Base-by-base conservation (phyloP, 805 yeast species). In the Candida patagonica region DNA sequence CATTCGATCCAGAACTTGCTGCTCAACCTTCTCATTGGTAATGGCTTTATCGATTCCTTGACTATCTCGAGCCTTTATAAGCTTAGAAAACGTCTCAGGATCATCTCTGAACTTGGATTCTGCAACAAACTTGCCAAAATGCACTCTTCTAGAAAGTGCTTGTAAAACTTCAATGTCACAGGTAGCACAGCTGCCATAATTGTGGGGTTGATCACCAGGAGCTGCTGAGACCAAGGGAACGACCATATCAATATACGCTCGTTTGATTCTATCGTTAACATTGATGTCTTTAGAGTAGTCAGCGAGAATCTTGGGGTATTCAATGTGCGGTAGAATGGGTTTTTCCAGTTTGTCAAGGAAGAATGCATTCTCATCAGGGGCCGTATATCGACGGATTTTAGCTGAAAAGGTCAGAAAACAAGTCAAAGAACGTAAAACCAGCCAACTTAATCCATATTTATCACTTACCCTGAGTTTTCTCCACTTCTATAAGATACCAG, bases 81-180 rank as follows among this genome's bases (percentile, higher is more conserved):
- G 62, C 49, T 70, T 63, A 1, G 74, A 74, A 65, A 78, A 86
- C 37, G 59, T 60, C 37, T 73, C 83, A 26, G 66, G 70, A 45
- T 88, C 92, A 21, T 68, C 64, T 52, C 70, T 78, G 60, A 76
- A 92, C 62, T 92, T 92, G 33, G 95, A 82, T 59, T 92, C 98
- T 4, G 98, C 98, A 7, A 92, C 98, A 67, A 89, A 92, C 62
- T 83, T 84, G 37, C 98, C 98, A 63, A 89, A 92, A 62, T 92
- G 98, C 50, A 92, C 85, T 57, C 98, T 73, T 53, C 98, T 71
- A 6, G 95, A 82, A 33, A 92, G 63, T 4, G 95, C 80, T 60
- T 92, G 96, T 49, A 92, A 68, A 49, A 82, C 76, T 49, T 83
- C 94, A 42, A 89, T 82, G 57, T 92, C 98, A 46, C 85, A 69